Percentiles rank a stretch among this genome's conserved stretches.
These are phyloP conservation scores for Xylaria multiplex DNA, from an alignment of 2,329 filamentous ascomycete genomes.

Conservation along the genomic window DNA sequence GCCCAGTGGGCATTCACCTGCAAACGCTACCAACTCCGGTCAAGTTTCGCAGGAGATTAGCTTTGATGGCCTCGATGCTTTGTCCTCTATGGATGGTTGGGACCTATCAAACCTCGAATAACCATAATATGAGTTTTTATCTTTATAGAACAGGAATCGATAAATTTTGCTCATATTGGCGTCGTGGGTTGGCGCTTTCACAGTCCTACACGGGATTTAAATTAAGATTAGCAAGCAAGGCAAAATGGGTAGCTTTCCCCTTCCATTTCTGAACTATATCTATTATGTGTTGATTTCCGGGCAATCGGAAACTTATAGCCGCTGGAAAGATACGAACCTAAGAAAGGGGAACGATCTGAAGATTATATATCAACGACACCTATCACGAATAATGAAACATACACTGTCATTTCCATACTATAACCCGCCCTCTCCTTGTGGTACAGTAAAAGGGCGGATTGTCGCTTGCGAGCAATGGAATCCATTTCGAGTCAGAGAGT, in stretches of 20 bases:
- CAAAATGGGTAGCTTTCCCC: neutral
- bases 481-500: neutral
- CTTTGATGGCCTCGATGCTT: constrained; percentile 44
- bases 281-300: neutral
- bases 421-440: neutral
- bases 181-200: neutral
- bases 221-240: neutral
- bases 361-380: constrained; percentile 19
- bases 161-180: constrained; percentile 4
- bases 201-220: neutral
- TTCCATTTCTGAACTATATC: neutral
- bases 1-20: constrained; percentile 35
- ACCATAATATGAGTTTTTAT: neutral
- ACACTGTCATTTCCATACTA: neutral
- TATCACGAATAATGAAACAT: constrained; percentile 30
- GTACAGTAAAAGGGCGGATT: neutral
- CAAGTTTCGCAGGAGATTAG: constrained; percentile 43
- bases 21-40: constrained; percentile 29
- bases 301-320: neutral
- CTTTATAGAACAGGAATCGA: neutral
- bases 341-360: neutral
- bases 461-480: neutral
- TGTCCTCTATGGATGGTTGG: constrained; percentile 47
- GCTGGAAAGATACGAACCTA: constrained; percentile 9
- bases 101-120: constrained; percentile 45